Evolutionary conservation across 148 eudicot species (phyloP), one percentile per base, ranked within the genome.

Genomic region (Pouteria glomerata): DNA sequence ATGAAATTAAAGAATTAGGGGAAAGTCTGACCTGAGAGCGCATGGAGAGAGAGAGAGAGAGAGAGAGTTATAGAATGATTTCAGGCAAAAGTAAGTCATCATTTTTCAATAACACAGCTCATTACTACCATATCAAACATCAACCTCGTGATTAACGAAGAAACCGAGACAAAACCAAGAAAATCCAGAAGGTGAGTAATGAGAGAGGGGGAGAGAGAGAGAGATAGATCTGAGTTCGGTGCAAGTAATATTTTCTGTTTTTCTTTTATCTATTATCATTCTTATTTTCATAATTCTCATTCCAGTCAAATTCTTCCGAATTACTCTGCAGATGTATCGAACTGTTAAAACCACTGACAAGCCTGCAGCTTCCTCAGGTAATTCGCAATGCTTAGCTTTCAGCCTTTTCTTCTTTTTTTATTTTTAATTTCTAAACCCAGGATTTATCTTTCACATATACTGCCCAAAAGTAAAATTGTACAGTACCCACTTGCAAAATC

Each of bases 301-400:
- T 73, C 4, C 31, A 6, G 37, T 39, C 56, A 23, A 50, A 53
- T 55, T 39, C 44, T 77, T 41, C 33, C 39, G 37, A 33, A 69
- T 70, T 53, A 12, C 50, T 29, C 21, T 77, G 83, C 81, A 85
- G 88, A 85, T 85, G 88, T 85, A 85, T 79, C 60, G 88, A 70
- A 85, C 88, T 79, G 81, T 85, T 24, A 85, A 85, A 51, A 85
- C 85, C 66, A 85, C 88, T 74, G 88, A 82, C 85, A 85, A 79
- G 59, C 88, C 88, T 62, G 88, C 88, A 42, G 85, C 81, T 71
- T 84, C 87, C 56, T 79, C 88, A 68, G 88, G 88, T 84, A 77
- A 67, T 70, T 73, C 57, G 18, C 60, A 69, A 37, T 63, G 55
- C 62, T 53, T 48, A 8, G 53, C 30, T 33, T 23, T 50, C 66